Evolutionary conservation across 2,329 filamentous ascomycete species (phyloP).

Genomic region (Bipolaris sorokiniana): DNA sequence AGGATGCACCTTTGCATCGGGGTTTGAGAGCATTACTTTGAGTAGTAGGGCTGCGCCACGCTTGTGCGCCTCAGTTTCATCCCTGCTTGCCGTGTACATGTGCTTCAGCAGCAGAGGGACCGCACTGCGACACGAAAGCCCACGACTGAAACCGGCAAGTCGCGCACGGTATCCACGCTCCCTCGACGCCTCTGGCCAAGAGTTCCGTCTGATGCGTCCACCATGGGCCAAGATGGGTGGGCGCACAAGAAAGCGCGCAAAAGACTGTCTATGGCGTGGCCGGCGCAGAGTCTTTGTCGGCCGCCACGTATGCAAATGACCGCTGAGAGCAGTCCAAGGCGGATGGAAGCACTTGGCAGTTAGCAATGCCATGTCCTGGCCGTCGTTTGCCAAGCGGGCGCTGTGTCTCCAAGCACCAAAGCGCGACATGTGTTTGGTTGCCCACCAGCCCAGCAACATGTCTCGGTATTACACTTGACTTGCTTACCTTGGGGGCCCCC

Average conservation of each 20-base stretch:
- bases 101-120: background rate
- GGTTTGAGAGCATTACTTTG: background rate
- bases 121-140: background rate
- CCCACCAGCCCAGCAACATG: background rate
- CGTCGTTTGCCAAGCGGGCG: conserved; percentile 5
- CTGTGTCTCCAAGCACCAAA: background rate
- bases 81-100: background rate
- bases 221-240: background rate
- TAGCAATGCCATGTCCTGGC: conserved; percentile 2
- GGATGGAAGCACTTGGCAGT: conserved; percentile 3
- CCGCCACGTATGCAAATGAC: background rate
- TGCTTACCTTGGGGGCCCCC: background rate
- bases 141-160: background rate
- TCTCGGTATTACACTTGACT: background rate
- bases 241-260: background rate
- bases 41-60: conserved; percentile 7
- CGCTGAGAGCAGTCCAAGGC: background rate
- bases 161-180: background rate
- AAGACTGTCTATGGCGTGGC: background rate
- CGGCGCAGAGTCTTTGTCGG: background rate
- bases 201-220: background rate
- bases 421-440: background rate
- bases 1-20: background rate
- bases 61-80: conserved; percentile 12
- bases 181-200: background rate